Base-by-base conservation (phyloP, 345 rosid genomes). In the Eucalyptus marginata region DNA sequence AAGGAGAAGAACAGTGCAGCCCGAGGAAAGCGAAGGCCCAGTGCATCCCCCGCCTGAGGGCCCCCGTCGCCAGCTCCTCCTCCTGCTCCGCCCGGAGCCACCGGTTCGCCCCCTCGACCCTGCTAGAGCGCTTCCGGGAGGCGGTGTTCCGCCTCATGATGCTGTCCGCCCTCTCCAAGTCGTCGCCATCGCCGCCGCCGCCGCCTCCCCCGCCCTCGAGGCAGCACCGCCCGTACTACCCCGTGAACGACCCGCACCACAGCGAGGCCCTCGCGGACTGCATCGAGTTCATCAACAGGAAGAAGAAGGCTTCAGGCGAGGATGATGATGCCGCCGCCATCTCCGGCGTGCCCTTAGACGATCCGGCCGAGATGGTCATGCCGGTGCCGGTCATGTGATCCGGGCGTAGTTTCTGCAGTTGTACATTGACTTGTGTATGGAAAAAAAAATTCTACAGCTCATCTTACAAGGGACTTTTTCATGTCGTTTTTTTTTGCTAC, bases 201-300 rank as follows among this genome's bases (percentile, higher is more conserved):
- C 15, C 29, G 0, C 25, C 18, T 4, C 10, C 87, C 85, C 43
- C 49, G 90, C 50, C 86, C 47, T 59, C 51, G 15, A 80, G 56
- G 87, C 87, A 84, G 33, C 89, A 43, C 31, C 90, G 4, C 31
- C 87, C 86, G 79, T 51, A 24, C 81, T n/a, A 79, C 16, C 79
- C 83, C 3, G 5, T 76, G 47, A 43, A 89, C 20, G 97, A 96
- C 49, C 90, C 90, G 40, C 94, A 93, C 88, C 95, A 94, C 46
- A 94, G 91, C 51, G 96, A 95, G 88, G 99, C 97, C 8, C 93
- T 97, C 25, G 96, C 98, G 0, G 97, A 97, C 79, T 96, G 98
- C 91, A 97, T 97, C 31, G 96, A 97, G 91, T 96, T 96, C 91
- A 97, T 97, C 89, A 76, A 76, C 83, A 76, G 47, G 83, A 94